phyloP scores from a whole-genome alignment of 2,329 filamentous ascomycete genomes.

The Aspergillus eucalypticola region DNA sequence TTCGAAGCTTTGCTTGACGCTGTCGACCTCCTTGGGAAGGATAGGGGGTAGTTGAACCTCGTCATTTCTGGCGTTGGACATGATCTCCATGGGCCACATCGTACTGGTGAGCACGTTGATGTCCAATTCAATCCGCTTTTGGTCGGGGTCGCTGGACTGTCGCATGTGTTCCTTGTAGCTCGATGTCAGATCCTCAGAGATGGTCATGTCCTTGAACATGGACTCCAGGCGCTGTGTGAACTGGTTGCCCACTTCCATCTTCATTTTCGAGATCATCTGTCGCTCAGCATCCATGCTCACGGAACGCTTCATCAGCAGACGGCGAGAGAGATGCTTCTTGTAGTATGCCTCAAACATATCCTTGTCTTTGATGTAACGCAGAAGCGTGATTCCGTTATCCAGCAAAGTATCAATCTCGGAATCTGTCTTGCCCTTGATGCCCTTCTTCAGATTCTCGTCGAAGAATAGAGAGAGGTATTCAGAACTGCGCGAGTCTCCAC shows the following conservation, averaged over 20 bases:
- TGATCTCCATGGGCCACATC: slow-evolving; percentile 90
- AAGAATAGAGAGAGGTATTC: slow-evolving; percentile 97
- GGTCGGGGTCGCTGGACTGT: slow-evolving; percentile 57
- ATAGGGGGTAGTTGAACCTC: slow-evolving; percentile 56
- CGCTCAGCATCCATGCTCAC: slow-evolving; percentile 91
- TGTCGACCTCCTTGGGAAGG: slow-evolving; percentile 73
- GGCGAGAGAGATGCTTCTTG: slow-evolving; percentile 90
- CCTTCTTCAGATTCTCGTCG: slow-evolving; percentile 92
- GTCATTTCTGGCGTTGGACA: slow-evolving; percentile 61
- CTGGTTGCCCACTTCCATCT: slow-evolving; percentile 89
- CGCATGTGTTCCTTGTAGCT: slow-evolving; percentile 72
- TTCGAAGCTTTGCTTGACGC: slow-evolving; percentile 80
- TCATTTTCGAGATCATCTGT: slow-evolving; percentile 95
- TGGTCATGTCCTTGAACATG: slow-evolving; percentile 96
- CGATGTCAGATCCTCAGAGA: slow-evolving; percentile 78
- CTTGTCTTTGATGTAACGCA: slow-evolving; percentile 87
- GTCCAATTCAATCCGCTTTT: slow-evolving; percentile 71
- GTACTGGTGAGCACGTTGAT: slow-evolving; percentile 89
- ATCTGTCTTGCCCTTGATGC: slow-evolving; percentile 90
- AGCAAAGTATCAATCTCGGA: slow-evolving; percentile 78
- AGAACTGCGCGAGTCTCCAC: slow-evolving; percentile 69
- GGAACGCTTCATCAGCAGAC: slow-evolving; percentile 83
- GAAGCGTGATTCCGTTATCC: slow-evolving; percentile 83
- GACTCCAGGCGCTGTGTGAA: slow-evolving; percentile 92
- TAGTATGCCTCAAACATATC: slow-evolving; percentile 97